Conservation (phyloP, 2,329 filamentous ascomycete genomes). For the Neonectria sp. region DNA sequence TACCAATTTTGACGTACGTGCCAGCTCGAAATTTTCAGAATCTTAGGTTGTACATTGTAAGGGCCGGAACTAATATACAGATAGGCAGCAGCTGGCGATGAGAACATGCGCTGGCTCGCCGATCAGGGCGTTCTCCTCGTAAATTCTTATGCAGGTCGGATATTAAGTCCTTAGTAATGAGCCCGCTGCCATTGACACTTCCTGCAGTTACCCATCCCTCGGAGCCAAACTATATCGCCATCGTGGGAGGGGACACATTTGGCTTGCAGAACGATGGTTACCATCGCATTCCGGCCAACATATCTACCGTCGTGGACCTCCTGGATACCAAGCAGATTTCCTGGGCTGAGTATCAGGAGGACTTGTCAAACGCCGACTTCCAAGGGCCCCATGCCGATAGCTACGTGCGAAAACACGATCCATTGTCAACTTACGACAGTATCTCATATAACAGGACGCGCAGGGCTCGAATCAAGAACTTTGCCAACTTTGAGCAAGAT, state of each 20-base stretch:
- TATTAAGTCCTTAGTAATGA: not conserved
- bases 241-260: not conserved
- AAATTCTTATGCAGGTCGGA: not conserved
- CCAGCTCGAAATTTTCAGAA: too few relatives aligned
- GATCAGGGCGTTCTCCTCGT: not conserved
- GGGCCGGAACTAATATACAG: too few relatives aligned
- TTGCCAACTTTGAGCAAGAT: constrained; percentile 1
- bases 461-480: not conserved
- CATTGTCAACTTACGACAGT: not conserved
- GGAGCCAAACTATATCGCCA: not conserved
- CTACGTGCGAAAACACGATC: not conserved
- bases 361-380: not conserved
- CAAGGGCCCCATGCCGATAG: not conserved
- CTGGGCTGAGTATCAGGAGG: not conserved
- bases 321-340: not conserved
- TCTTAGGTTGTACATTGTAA: too few relatives aligned
- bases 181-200: not conserved
- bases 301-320: not conserved
- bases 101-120: not conserved
- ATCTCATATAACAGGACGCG: not conserved
- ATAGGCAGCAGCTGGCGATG: not conserved
- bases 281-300: not conserved
- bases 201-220: not conserved
- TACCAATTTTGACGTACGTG: too few relatives aligned
- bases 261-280: not conserved